These are phyloP conservation scores for Backusella australiensis DNA, from an alignment of 192 early-diverging fungal species.

Conservation along the genomic window DNA sequence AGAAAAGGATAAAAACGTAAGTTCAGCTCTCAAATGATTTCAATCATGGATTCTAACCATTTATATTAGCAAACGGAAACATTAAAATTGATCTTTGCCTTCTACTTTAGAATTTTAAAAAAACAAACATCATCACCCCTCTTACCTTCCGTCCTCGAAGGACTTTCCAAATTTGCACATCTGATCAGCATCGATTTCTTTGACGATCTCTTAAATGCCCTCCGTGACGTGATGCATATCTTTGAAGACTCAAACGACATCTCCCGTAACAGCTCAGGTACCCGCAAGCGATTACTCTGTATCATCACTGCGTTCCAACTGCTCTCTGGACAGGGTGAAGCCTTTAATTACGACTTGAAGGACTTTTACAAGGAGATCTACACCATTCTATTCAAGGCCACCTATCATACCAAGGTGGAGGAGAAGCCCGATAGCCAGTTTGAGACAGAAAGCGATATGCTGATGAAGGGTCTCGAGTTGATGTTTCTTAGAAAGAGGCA, in stretches of 20 bases:
- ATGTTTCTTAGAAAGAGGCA: constrained; percentile 79
- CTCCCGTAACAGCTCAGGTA: constrained; percentile 41
- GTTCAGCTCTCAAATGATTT: constrained; percentile 5
- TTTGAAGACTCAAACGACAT: constrained; percentile 48
- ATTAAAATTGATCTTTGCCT: constrained; percentile 89
- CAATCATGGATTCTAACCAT: background rate
- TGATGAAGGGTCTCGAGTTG: constrained; percentile 81
- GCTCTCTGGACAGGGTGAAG: constrained; percentile 88
- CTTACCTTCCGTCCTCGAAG: constrained; percentile 76
- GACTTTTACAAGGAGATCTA: constrained; percentile 91
- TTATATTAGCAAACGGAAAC: constrained; percentile 82
- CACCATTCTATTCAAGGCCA: constrained; percentile 67
- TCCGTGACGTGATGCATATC: constrained; percentile 75
- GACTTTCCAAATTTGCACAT: constrained; percentile 85
- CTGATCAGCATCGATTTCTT: constrained; percentile 97
- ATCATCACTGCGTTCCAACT: constrained; percentile 88
- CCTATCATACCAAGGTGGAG: constrained; percentile 64
- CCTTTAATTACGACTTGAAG: constrained; percentile 87
- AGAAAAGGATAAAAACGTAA: constrained; percentile 70
- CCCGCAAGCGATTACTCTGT: constrained; percentile 79
- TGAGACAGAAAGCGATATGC: constrained; percentile 75
- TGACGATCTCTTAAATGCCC: constrained; percentile 78
- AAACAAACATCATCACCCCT: constrained; percentile 70
- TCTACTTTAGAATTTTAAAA: constrained; percentile 95
- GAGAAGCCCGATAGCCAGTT: constrained; percentile 41